Conservation (phyloP, 2,329 filamentous ascomycete genomes). For the Rhynchosporium agropyri region DNA sequence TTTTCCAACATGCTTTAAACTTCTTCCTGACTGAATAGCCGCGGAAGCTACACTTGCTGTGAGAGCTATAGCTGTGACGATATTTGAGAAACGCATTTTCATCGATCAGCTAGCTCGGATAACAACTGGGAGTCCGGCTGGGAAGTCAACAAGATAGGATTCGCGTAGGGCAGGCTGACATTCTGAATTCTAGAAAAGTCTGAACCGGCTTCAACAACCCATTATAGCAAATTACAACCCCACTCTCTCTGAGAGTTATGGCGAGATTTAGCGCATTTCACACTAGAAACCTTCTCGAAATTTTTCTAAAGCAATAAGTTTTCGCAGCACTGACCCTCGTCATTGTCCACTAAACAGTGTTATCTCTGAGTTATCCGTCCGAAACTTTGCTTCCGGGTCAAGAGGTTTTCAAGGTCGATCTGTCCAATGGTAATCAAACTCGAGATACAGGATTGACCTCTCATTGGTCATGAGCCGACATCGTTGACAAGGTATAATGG, state of each 20-base stretch:
- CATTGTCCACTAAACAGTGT: not conserved
- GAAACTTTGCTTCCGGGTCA: not conserved
- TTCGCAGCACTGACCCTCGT: not conserved
- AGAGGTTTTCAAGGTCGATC: not conserved
- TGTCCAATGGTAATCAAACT: not conserved
- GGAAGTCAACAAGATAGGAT: not conserved
- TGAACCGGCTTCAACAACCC: no score
- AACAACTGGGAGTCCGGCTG: not conserved
- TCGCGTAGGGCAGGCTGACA: not conserved
- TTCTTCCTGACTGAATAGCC: conserved; percentile 31
- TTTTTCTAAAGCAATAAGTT: conserved; percentile 7
- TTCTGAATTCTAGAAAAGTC: no score
- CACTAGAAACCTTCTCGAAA: not conserved
- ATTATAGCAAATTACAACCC: not conserved
- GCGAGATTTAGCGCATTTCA: not conserved
- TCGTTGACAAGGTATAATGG: not conserved
- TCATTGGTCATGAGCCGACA: conserved; percentile 8
- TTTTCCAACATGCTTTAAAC: conserved; percentile 35
- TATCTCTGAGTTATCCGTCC: not conserved
- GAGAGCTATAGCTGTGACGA: conserved; percentile 32
- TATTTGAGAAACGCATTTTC: conserved; percentile 34
- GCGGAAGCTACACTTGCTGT: conserved; percentile 27
- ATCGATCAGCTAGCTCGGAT: not conserved
- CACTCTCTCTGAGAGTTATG: conserved; percentile 3
- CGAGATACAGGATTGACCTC: not conserved